Evolutionary conservation across 1,284 basidiomycete species (phyloP).

Genomic region (Pseudozyma flocculosa): DNA sequence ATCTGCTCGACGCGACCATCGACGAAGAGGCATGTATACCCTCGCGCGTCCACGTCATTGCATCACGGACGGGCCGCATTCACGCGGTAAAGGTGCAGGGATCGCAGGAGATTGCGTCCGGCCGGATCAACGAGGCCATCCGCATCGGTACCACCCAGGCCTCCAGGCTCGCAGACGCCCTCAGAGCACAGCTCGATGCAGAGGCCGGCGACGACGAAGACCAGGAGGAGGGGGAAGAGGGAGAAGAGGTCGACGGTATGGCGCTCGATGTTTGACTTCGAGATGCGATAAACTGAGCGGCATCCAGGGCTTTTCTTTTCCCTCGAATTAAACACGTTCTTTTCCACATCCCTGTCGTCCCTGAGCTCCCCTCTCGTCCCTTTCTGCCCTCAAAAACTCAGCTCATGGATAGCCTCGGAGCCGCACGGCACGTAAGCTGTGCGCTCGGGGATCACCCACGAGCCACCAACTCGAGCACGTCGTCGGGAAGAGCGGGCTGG

Average conservation of each 20-base stretch:
- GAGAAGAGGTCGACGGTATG: constrained; percentile 63
- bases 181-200: neutral
- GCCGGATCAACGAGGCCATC: constrained; percentile 26
- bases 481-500: too few species aligned
- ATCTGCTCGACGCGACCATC: constrained; percentile 44
- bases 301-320: too few species aligned
- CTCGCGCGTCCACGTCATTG: constrained; percentile 33
- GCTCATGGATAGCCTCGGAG: too few species aligned
- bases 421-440: too few species aligned
- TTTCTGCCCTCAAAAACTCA: too few species aligned
- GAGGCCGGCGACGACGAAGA: constrained; percentile 1
- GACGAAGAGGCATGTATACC: constrained; percentile 43
- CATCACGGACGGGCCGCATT: constrained; percentile 31
- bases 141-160: neutral
- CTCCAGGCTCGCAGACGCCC: neutral
- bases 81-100: constrained; percentile 26
- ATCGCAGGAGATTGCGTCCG: constrained; percentile 27
- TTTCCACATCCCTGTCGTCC: too few species aligned
- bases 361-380: too few species aligned
- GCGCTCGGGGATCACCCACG: too few species aligned
- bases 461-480: too few species aligned
- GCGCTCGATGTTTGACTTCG: constrained; percentile 66
- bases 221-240: neutral
- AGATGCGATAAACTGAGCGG: too few species aligned
- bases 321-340: too few species aligned